Evolutionary conservation across 164 flowering plant genomes (phyloP), one percentile per base, ranked within the genome.

Genomic region (Euptelea pleiosperma): DNA sequence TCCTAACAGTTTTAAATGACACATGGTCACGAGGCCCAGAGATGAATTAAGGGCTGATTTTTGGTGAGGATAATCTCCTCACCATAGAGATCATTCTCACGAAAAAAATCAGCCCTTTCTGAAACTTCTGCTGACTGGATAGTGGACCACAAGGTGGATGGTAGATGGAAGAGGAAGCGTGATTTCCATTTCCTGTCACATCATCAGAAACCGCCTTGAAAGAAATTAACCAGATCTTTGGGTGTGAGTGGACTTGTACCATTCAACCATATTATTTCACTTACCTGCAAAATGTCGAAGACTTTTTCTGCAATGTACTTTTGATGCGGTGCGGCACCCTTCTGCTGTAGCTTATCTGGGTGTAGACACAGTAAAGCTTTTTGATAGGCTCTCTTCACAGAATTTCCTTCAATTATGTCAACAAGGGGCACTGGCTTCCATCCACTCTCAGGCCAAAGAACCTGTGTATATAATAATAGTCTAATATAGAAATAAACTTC

Each of bases 331-430:
- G 83, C 67, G 25, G 85, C 97, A 59, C 89, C 92, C 67, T 82
- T 90, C 69, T 93, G 99, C 59, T 90, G 97, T 30, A 93, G 78
- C 67, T 93, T 93, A 68, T 93, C 97, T 12, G 96, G 97, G 68
- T 93, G 99, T 42, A 90, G 69, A 58, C 85, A 81, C 22, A 90
- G 78, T 58, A 90, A 65, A 57, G 97, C 96, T 62, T 70, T 89
- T 66, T 93, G 97, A 67, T 93, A 93, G 11, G 92, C 74, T 77
- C 77, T 82, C 68, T 77, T 87, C 66, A 93, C 97, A 18, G 85
- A 68, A 71, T 65, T 79, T 61, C 74, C 85, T 71, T 93, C 96
- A 16, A 93, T 88, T 59, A 93, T 78, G 55, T 93, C 89, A 24
- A 82, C 82, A 33, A 93, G 91, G 12, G 97, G 84, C 14, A 90